Base-by-base conservation (phyloP, 2,329 filamentous ascomycete genomes). In the Fusarium temperatum region DNA sequence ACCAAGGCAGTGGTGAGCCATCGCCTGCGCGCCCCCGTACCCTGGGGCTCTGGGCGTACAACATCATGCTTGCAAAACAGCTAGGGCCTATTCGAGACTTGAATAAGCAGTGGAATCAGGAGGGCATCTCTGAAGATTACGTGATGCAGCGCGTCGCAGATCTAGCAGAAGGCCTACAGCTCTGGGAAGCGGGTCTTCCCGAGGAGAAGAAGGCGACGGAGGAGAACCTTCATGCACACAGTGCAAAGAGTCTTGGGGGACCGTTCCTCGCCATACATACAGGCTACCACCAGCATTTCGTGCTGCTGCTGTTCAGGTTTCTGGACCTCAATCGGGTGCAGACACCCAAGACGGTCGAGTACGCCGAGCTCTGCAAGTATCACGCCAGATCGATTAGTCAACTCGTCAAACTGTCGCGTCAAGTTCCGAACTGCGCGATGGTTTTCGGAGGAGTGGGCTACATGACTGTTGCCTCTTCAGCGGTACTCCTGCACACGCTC, bases 201-300 rank as follows among this genome's bases (percentile, higher is more conserved):
- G 18, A 64, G 36, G 62, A 62, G 2, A 64, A 62, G 56, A 64
- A 64, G 4, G 56, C 56, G 3, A 62, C 62, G 26, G 62, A 64
- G 30, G 56, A 62, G 28, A 64, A 63, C 13, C 61, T 63, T 35
- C 36, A 8, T 20, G 55, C 36, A 30, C 61, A 63, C 26, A 64
- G 55, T 51, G 62, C 24, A 1, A 64, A 64, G n/a, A 45, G 30
- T 15, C 56, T 62, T 17, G 62, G 62, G 30, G 62, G 56, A 8
- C 62, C 62, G 24, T 64, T 62, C 44, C 62, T 64, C 22, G 56
- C 38, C 44, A 63, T 63, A 42, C 61, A 63, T n/a, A 63, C 61
- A 42, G 61, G 61, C 36, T 63, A 63, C 44, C 56, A 62, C 17
- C 62, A 64, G 3, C 62, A 62, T 44, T 62, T 64, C 8, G 56